A percentile compares a stretch with the other conserved stretches of the same genome.
These are phyloP conservation scores for Geotrichum candidum DNA, from an alignment of 1,139 yeast species.

Conservation along the genomic window DNA sequence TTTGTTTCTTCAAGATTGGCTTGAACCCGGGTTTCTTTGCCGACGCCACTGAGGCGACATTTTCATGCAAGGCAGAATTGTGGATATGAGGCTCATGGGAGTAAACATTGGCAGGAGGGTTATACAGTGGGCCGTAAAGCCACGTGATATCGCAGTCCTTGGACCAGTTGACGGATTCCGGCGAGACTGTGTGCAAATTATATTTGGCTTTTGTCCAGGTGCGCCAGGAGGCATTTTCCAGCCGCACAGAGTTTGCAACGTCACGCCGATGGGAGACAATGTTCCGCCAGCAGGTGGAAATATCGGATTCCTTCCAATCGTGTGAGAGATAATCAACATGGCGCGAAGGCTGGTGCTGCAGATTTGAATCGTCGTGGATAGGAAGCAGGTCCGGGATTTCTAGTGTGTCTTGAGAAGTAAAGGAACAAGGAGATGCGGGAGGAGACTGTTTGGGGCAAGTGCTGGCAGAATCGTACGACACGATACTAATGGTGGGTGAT, in stretches of 20 bases:
- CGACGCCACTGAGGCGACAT: slow-evolving; percentile 1
- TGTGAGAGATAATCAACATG: slow-evolving; percentile 95
- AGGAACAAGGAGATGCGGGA: slow-evolving; percentile 13
- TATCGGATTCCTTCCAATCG: slow-evolving; percentile 91
- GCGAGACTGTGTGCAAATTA: slow-evolving; percentile 65
- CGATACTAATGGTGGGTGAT: no score
- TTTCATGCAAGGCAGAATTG: not conserved
- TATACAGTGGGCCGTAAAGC: slow-evolving; percentile 77
- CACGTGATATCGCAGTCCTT: slow-evolving; percentile 80
- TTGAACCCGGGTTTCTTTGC: slow-evolving; percentile 39
- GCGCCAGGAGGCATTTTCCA: slow-evolving; percentile 82
- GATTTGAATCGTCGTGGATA: slow-evolving; percentile 71
- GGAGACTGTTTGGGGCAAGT: not conserved
- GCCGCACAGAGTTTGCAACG: slow-evolving; percentile 52
- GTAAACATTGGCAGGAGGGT: slow-evolving; percentile 39
- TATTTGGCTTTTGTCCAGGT: slow-evolving; percentile 81
- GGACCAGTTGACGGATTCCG: slow-evolving; percentile 74
- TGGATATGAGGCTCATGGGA: slow-evolving; percentile 23
- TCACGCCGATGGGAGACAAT: slow-evolving; percentile 71
- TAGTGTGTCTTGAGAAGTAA: slow-evolving; percentile 8
- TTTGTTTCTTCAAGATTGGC: slow-evolving; percentile 76
- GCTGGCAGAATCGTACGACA: no score
- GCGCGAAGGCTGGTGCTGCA: slow-evolving; percentile 71
- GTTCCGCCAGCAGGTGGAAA: slow-evolving; percentile 92
- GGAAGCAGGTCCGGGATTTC: slow-evolving; percentile 37